Evolutionary conservation across 2,329 filamentous ascomycete species (phyloP).

Genomic region (Nemania sp.): DNA sequence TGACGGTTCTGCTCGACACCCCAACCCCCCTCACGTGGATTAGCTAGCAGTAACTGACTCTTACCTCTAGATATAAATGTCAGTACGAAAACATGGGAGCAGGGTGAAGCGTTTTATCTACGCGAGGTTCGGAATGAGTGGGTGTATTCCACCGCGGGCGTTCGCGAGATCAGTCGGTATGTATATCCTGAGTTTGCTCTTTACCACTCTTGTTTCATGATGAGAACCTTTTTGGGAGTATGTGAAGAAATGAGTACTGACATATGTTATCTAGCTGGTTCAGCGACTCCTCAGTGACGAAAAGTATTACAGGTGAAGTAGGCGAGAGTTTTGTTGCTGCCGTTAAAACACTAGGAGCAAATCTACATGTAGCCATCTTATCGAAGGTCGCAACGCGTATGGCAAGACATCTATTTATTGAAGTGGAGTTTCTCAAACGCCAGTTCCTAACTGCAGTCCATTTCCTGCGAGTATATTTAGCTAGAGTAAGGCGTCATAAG

Average conservation of each 20-base stretch:
- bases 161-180: slow-evolving; percentile 43
- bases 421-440: slow-evolving; percentile 47
- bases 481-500: slow-evolving; percentile 43
- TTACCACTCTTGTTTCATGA: not conserved
- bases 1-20: not conserved
- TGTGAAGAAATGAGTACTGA: slow-evolving; percentile 3
- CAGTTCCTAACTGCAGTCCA: slow-evolving; percentile 46
- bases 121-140: slow-evolving; percentile 46
- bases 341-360: slow-evolving; percentile 39
- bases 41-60: slow-evolving; percentile 13
- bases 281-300: slow-evolving; percentile 47
- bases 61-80: slow-evolving; percentile 36
- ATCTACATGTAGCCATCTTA: slow-evolving; percentile 44
- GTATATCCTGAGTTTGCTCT: slow-evolving; percentile 15
- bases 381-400: slow-evolving; percentile 45
- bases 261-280: slow-evolving; percentile 41
- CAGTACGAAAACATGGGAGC: slow-evolving; percentile 47
- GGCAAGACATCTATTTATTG: slow-evolving; percentile 48
- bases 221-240: not conserved
- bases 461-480: slow-evolving; percentile 49
- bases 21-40: not conserved
- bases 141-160: slow-evolving; percentile 47
- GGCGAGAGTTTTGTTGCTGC: slow-evolving; percentile 40
- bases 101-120: slow-evolving; percentile 41
- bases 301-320: slow-evolving; percentile 37